Conservation (phyloP, 805 yeast species). For the Scheffersomyces amazonensis region DNA sequence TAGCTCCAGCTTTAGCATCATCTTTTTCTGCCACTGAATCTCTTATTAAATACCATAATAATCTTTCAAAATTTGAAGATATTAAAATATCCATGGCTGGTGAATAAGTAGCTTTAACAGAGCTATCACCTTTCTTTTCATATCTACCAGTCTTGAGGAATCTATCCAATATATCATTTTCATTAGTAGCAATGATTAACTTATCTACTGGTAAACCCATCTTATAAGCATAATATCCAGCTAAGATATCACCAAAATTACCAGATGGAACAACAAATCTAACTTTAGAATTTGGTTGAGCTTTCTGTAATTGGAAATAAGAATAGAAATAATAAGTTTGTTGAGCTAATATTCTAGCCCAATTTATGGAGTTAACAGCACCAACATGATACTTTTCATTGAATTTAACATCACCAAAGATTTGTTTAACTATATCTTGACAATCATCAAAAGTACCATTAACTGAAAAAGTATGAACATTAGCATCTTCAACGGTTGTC, state of each 20-base stretch:
- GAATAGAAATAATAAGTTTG: constrained; percentile 95
- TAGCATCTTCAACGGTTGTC: constrained; percentile 92
- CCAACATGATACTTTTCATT: constrained; percentile 90
- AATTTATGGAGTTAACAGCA: constrained; percentile 96
- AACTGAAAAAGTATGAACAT: constrained; percentile 93
- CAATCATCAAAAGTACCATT: constrained; percentile 98
- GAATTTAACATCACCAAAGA: constrained; percentile 86
- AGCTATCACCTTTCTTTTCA: constrained; percentile 50
- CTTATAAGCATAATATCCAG: constrained; percentile 90
- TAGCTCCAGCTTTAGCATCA: constrained; percentile 68
- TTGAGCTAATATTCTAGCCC: constrained; percentile 98
- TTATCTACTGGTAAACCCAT: constrained; percentile 93
- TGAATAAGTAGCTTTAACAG: constrained; percentile 82
- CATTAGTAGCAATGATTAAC: constrained; percentile 92
- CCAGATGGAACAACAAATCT: constrained; percentile 96
- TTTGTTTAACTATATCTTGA: constrained; percentile 91
- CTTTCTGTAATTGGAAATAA: constrained; percentile 66
- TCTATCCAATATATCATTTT: constrained; percentile 91
- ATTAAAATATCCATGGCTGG: constrained; percentile 99
- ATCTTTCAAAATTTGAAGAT: constrained; percentile 94
- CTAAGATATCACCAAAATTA: constrained; percentile 96
- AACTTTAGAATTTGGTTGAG: constrained; percentile 39
- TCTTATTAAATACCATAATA: constrained; percentile 89
- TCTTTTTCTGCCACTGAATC: constrained; percentile 54
- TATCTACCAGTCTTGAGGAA: constrained; percentile 85